Evolutionary conservation across 2,329 filamentous ascomycete genomes (phyloP).

Genomic region (Xylariaceae sp.): DNA sequence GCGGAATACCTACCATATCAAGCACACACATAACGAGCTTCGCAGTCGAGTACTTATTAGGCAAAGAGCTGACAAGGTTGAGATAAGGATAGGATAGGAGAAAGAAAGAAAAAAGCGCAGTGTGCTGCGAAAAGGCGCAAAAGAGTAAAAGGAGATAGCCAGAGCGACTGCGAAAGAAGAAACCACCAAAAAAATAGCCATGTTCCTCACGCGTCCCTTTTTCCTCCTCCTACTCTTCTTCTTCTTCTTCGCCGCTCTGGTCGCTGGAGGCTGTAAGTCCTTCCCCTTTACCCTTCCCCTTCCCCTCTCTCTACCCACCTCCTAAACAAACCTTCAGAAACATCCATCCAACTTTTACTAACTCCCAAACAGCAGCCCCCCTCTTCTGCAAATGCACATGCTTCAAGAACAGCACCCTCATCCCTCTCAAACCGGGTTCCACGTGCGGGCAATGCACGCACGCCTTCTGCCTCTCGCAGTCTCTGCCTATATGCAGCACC

Average conservation of each 20-base stretch:
- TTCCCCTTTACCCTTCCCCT: background rate
- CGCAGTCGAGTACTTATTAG: too few species aligned
- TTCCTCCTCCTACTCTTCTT: constrained; percentile 29
- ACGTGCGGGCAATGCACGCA: constrained; percentile 59
- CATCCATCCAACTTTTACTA: background rate
- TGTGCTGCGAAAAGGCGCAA: too few species aligned
- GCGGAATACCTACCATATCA: too few species aligned
- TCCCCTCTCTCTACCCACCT: background rate
- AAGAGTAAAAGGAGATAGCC: too few species aligned
- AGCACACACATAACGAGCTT: too few species aligned
- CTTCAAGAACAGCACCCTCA: constrained; percentile 64
- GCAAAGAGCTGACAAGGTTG: too few species aligned
- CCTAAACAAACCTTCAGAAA: background rate
- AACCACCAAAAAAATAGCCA: constrained; percentile 12
- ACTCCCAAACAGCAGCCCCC: constrained; percentile 43
- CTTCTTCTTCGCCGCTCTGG: constrained; percentile 29
- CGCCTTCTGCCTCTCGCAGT: constrained; percentile 56
- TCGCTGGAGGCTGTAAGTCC: constrained; percentile 38
- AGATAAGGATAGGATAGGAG: too few species aligned
- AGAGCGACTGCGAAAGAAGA: too few species aligned
- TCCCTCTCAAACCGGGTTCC: constrained; percentile 48
- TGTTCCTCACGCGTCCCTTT: constrained; percentile 25
- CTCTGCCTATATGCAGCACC: constrained; percentile 57
- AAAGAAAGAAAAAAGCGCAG: too few species aligned
- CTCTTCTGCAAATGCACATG: constrained; percentile 68